Base-by-base conservation (phyloP, 2,329 filamentous ascomycete species). In the Diaporthe sp. region DNA sequence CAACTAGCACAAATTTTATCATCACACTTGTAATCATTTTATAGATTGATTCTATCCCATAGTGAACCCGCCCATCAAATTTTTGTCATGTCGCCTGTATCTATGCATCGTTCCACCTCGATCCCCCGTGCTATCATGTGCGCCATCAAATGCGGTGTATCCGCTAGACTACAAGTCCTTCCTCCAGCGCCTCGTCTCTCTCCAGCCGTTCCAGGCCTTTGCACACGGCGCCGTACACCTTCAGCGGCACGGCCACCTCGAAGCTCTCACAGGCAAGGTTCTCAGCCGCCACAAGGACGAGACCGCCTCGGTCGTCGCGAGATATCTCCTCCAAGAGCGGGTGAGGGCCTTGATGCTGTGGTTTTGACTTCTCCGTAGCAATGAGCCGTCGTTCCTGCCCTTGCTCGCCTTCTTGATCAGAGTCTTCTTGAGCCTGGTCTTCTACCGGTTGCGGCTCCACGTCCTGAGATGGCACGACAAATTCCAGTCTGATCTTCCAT, bases 401-500 rank as follows among this genome's bases (percentile, higher is more conserved):
- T 17, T 75, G 70, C 35, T 72, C 45, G 4, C 74, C 57, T 28
- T 74, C 74, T 9, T 54, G 52, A n/a, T 72, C 75, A 0, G 71
- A 73, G 25, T 64, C 55, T 10, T 84, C 82, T 33, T 80, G 78
- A 12, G 80, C 77, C 55, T 86, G 72, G 60, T 74, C 74, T 55
- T 76, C 74, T 15, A 52, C 33, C 19, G 45, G 30, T 12, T 64
- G 72, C 33, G 68, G 35, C 50, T 76, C 74, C 30, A 64, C 77
- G 33, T 79, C 77, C 52, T 89, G 81, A 25, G 89, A 90, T 8
- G 94, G 92, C 8, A 96, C 96, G 35, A 98, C 95, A 83, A 99
- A 99, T 84, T 98, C 96, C 74, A 99, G 91, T 1, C 95, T 88
- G 45, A 99, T 87, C 82, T 93, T 94, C 97, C 97, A 99, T 78